Evolutionary conservation across 164 flowering plant species (phyloP), one percentile per base, ranked within the genome.

Genomic region (Tetracentron sinense): DNA sequence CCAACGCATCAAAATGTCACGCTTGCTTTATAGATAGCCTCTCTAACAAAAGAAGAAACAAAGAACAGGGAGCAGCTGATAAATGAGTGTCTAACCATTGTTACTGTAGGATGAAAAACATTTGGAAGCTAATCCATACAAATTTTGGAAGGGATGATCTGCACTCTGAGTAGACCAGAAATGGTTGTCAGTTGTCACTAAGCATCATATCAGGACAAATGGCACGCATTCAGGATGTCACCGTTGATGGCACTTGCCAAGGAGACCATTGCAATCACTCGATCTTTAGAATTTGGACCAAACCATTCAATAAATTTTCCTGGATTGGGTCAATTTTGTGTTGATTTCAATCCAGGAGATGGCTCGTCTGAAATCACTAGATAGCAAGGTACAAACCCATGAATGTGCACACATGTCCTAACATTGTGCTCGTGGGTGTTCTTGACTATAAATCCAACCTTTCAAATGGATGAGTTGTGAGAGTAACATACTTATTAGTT

Each of bases 401-500:
- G 56, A 2, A 27, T 10, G 5, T 3, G 27, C 10, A n/a, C 61
- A 38, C 20, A 29, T 38, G 4, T 58, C 48, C 49, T 22, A 19
- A 23, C n/a, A 23, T 38, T 5, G 25, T 8, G 33, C 29, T 25
- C 23, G 26, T 2, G 17, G 61, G 23, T 12, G 16, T 3, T 23
- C 27, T 38, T 21, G 15, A 51, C 23, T 28, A 4, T 8, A 48
- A 10, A 44, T 4, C 14, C 28, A 27, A 6, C 6, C 33, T 27
- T 26, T 23, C 15, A 57, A 53, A 26, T 31, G 21, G n/a, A 51
- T 19, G 5, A 63, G 15, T 3, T 22, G 51, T 27, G 56, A 52
- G 5, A 44, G 1, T 1, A 51, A 69, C 89, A 50, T 85, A 88
- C 97, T 91, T 75, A 83, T 85, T 29, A 84, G 69, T 72, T 89